A percentile compares a stretch with the other conserved stretches of the same genome.
Conservation (phyloP, 1,284 basidiomycete species). For the Ustilago sp. region DNA sequence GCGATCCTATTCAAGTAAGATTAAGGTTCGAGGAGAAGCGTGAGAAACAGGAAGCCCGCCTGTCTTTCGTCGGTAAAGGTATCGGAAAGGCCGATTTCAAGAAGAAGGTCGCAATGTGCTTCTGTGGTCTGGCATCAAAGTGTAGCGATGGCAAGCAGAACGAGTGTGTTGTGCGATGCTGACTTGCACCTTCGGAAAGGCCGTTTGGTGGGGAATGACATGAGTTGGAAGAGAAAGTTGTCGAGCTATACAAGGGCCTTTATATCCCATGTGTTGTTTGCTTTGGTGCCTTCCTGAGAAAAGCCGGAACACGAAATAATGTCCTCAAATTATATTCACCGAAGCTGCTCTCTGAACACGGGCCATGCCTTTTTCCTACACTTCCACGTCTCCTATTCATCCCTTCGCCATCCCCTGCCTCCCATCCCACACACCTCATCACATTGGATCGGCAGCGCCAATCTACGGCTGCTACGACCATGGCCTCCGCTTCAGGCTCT, state of each 20-base stretch:
- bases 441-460: neutral
- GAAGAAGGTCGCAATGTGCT: neutral
- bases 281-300: neutral
- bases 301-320: conserved; percentile 1
- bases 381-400: neutral
- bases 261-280: conserved; percentile 9
- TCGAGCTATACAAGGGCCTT: conserved; percentile 19
- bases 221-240: neutral
- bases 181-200: neutral
- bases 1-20: neutral
- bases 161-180: neutral
- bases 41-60: neutral
- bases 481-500: conserved; percentile 22
- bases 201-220: neutral
- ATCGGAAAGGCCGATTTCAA: conserved; percentile 3
- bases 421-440: neutral
- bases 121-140: neutral
- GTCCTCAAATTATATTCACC: conserved; percentile 1
- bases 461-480: neutral
- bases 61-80: neutral
- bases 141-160: neutral
- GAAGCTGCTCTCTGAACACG: conserved; percentile 2
- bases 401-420: neutral
- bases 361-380: neutral
- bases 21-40: neutral